Evolutionary conservation across 805 yeast genomes (phyloP), one percentile per base, ranked within the genome.

Genomic region (Cyberlindnera misumaiensis): DNA sequence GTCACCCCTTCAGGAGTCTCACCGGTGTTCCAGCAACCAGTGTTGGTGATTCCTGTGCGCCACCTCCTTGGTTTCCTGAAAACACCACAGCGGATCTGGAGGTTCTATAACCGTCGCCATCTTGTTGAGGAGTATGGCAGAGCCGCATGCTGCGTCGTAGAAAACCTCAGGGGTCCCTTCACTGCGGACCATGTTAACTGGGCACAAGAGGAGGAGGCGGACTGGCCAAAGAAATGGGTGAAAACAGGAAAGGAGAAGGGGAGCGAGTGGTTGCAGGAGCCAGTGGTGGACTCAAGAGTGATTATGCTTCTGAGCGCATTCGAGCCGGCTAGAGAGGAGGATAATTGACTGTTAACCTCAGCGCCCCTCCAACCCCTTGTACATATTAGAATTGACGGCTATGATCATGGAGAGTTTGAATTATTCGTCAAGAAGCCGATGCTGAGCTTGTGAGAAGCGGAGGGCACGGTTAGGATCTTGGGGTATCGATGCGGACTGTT

Each of bases 151-250:
- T 71, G 76, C 0, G 58, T 72, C 1, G 76, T 76, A 25, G 67
- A 71, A 31, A 60, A 68, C 40, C 22, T 41, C 6, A 54, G 64
- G 4, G 67, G 94, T 35, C 73, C 77, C 9, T 83, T 76, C 51
- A 58, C 66, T 33, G 42, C 54, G 10, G 49, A 51, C 4, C 78
- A 76, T 40, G 54, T 61, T 13, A 60, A 61, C 13, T 36, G 58
- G 15, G 71, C 63, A 39, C 52, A 63, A 38, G 76, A 67, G 30
- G 96, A 88, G 58, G 96, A 89, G 55, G 52, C 59, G 5, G 90
- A 85, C 47, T 90, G 97, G 97, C 96, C 96, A 11, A 60, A 65
- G 39, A 71, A 72, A 41, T 90, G 97, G 96, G 83, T 85, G 26
- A 70, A 77, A 47, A 72, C 70, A 42, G 95, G 96, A n/a, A 56